phyloP scores from a whole-genome alignment of 345 rosid species.

The Linum lewisii region DNA sequence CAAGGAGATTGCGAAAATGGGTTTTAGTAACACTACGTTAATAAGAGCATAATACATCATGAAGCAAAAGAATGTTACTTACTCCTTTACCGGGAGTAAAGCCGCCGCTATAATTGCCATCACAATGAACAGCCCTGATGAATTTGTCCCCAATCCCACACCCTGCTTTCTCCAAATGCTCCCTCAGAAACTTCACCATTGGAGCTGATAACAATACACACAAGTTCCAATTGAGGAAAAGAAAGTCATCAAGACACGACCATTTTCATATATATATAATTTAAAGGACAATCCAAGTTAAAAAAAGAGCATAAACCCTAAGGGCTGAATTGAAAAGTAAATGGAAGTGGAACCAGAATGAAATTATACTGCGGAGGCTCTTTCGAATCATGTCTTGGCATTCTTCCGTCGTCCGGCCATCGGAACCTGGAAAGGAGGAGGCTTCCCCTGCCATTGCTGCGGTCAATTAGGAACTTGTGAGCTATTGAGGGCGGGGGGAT shows the following conservation, averaged over 20 bases:
- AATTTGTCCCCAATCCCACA: constrained; percentile 68
- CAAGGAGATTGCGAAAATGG: constrained; percentile 2
- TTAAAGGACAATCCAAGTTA: too few relatives aligned
- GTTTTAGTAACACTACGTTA: too few relatives aligned
- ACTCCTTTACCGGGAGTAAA: constrained; percentile 64
- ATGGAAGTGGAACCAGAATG: background rate
- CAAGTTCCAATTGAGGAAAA: background rate
- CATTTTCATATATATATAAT: background rate
- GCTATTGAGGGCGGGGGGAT: background rate
- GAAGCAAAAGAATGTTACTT: background rate
- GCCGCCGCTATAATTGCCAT: constrained; percentile 46
- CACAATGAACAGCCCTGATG: constrained; percentile 59
- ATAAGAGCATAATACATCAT: too few relatives aligned
- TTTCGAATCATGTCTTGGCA: constrained; percentile 38
- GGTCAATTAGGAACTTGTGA: background rate
- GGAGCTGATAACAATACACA: constrained; percentile 44
- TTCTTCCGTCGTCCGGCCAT: constrained; percentile 26
- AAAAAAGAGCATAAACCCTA: background rate
- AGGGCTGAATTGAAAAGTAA: background rate
- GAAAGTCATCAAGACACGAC: background rate
- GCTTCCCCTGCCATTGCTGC: constrained; percentile 25
- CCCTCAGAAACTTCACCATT: constrained; percentile 70
- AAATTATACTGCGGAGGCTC: constrained; percentile 44
- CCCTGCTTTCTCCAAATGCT: constrained; percentile 79
- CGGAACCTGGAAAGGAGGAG: constrained; percentile 4